Conservation (phyloP, 805 yeast genomes). For the Cyberlindnera japonica region DNA sequence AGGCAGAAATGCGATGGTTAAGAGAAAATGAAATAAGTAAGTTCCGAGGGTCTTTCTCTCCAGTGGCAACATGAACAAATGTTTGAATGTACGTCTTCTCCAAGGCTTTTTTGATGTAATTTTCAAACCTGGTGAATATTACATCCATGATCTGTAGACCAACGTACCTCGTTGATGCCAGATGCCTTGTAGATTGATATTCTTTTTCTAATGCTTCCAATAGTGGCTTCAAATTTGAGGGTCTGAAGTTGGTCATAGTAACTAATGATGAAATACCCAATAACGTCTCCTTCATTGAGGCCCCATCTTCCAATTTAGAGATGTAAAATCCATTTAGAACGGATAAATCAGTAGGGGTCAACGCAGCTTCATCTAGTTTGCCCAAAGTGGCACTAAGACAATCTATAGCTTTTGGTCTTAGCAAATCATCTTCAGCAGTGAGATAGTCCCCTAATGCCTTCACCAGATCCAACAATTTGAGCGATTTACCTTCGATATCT, state of each 20-base stretch:
- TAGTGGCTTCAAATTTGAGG: conserved; percentile 34
- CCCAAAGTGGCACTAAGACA: conserved; percentile 40
- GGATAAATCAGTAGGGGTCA: conserved; percentile 37
- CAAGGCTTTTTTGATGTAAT: conserved; percentile 15
- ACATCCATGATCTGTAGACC: conserved; percentile 49
- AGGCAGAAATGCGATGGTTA: conserved; percentile 51
- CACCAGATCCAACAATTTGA: conserved; percentile 43
- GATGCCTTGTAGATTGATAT: conserved; percentile 53
- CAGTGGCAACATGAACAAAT: conserved; percentile 67
- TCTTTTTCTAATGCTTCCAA: conserved; percentile 34
- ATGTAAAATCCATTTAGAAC: conserved; percentile 49
- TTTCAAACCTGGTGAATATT: conserved; percentile 31
- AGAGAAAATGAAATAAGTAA: conserved; percentile 65
- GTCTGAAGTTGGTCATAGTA: conserved; percentile 45
- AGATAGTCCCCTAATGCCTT: conserved; percentile 56
- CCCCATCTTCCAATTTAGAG: conserved; percentile 64
- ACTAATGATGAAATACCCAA: conserved; percentile 51
- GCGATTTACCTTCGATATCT: conserved; percentile 12
- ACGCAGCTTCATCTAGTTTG: conserved; percentile 26
- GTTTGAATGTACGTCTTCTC: conserved; percentile 47
- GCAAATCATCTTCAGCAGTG: conserved; percentile 52
- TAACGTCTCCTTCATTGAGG: conserved; percentile 48
- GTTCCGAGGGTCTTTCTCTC: conserved; percentile 95
- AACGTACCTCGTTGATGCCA: conserved; percentile 59
- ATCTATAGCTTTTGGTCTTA: conserved; percentile 46